These are phyloP conservation scores for Bryum argenteum DNA, from an alignment of 225 moss, liverwort and hornwort species.

Conservation along the genomic window DNA sequence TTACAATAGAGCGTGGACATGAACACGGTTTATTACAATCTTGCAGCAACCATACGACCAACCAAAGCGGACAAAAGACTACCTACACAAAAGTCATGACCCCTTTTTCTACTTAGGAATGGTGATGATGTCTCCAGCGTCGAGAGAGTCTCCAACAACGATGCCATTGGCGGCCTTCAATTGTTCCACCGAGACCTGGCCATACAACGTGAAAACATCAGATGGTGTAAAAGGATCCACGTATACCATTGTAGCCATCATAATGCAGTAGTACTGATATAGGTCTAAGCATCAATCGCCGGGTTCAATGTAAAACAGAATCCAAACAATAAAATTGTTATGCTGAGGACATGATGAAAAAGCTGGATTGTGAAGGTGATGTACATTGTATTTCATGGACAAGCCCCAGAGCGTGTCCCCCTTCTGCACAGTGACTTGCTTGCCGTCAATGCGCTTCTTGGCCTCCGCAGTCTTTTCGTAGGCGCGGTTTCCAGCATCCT, in stretches of 20 bases:
- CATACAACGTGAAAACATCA: slow-evolving; percentile 5
- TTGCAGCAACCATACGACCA: slow-evolving; percentile 19
- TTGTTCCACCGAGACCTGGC: slow-evolving; percentile 50
- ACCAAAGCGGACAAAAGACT: slow-evolving; percentile 20
- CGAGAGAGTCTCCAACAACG: slow-evolving; percentile 42
- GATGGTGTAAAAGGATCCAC: too few species aligned
- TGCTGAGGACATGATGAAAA: too few species aligned
- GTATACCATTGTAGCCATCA: not conserved
- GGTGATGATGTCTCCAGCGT: slow-evolving; percentile 52
- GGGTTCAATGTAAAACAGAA: too few species aligned
- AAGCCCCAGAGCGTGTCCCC: slow-evolving; percentile 57
- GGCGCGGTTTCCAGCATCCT: slow-evolving; percentile 34
- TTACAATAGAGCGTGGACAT: slow-evolving; percentile 27
- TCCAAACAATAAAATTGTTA: too few species aligned
- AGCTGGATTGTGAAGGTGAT: not conserved
- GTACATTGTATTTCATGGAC: slow-evolving; percentile 49
- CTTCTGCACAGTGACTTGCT: slow-evolving; percentile 43
- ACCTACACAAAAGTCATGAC: slow-evolving; percentile 15
- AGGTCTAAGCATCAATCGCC: not conserved
- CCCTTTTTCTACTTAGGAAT: slow-evolving; percentile 38
- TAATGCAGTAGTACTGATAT: not conserved
- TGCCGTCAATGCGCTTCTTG: slow-evolving; percentile 51
- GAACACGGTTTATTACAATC: slow-evolving; percentile 28
- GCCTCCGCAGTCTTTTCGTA: slow-evolving; percentile 41
- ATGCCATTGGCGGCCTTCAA: slow-evolving; percentile 58